A percentile compares a stretch with the other conserved stretches of the same genome.
Conservation (phyloP, 176 grass and related monocot genomes). For the Triticum monococcum region DNA sequence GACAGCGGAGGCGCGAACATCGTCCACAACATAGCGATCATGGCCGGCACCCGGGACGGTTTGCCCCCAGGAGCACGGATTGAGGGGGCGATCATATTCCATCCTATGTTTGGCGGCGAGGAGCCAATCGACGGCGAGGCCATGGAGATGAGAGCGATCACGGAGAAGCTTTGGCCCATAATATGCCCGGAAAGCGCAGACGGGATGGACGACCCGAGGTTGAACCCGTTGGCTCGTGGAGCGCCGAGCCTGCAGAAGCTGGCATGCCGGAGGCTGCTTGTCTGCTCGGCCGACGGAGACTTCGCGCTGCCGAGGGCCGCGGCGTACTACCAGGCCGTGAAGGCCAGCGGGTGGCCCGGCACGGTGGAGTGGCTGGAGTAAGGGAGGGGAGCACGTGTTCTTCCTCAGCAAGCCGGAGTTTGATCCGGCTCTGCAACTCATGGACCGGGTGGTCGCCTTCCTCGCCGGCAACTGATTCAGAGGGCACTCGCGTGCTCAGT, state of each 20-base stretch:
- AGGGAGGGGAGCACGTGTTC: slow-evolving; percentile 58
- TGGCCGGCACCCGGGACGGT: background rate
- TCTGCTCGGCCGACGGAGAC: slow-evolving; percentile 46
- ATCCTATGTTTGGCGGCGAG: slow-evolving; percentile 45
- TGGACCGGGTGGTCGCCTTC: slow-evolving; percentile 42
- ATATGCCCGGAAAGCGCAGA: slow-evolving; percentile 17
- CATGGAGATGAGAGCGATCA: background rate
- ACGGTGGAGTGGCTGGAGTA: slow-evolving; percentile 41
- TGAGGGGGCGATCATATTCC: slow-evolving; percentile 41
- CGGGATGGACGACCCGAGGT: slow-evolving; percentile 49
- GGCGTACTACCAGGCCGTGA: slow-evolving; percentile 55
- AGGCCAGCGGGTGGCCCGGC: slow-evolving; percentile 48
- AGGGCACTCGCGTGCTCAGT: background rate
- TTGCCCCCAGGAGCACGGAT: background rate
- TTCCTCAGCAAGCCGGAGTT: slow-evolving; percentile 37
- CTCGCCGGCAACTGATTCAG: slow-evolving; percentile 17
- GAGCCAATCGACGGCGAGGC: slow-evolving; percentile 16
- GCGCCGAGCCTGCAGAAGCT: slow-evolving; percentile 42
- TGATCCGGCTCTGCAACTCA: slow-evolving; percentile 36
- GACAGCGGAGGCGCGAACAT: slow-evolving; percentile 3
- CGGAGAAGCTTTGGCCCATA: slow-evolving; percentile 33
- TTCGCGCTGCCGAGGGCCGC: slow-evolving; percentile 24
- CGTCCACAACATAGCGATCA: background rate
- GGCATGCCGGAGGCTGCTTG: slow-evolving; percentile 47
- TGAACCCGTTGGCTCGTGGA: slow-evolving; percentile 53